phyloP scores from a whole-genome alignment of 495 filamentous ascomycete genomes.

The Tuber umbilicatum region DNA sequence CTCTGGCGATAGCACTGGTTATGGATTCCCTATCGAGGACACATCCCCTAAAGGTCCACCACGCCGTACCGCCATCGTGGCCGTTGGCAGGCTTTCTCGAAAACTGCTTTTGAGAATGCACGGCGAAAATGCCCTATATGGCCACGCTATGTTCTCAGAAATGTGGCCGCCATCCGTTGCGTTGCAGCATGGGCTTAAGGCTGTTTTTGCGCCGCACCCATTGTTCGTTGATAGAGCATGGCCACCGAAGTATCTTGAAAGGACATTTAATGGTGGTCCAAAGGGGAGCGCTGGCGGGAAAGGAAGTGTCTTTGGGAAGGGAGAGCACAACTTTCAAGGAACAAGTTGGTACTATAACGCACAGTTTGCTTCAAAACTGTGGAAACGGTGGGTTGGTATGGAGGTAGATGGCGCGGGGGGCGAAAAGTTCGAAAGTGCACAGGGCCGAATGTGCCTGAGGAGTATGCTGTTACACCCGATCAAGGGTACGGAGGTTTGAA shows the following conservation, averaged over 20 bases:
- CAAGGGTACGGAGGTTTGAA: constrained; percentile 50
- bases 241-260: constrained; percentile 72
- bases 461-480: constrained; percentile 90
- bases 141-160: constrained; percentile 87
- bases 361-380: constrained; percentile 73
- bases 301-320: constrained; percentile 36
- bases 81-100: constrained; percentile 72
- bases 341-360: constrained; percentile 95
- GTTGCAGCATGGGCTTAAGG: constrained; percentile 91
- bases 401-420: constrained; percentile 82
- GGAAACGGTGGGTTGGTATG: constrained; percentile 80
- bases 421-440: constrained; percentile 61
- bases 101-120: constrained; percentile 84
- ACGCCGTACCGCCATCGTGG: constrained; percentile 81
- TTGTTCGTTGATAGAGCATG: constrained; percentile 85
- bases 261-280: constrained; percentile 74
- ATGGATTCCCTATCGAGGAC: constrained; percentile 42
- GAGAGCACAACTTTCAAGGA: constrained; percentile 83
- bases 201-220: constrained; percentile 86
- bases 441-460: constrained; percentile 88
- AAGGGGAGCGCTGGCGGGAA: constrained; percentile 63
- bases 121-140: constrained; percentile 68
- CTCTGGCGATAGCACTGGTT: constrained; percentile 81
- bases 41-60: constrained; percentile 54
- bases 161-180: constrained; percentile 88